phyloP scores from a whole-genome alignment of 2,329 filamentous ascomycete genomes.

The Lojkania enalia region DNA sequence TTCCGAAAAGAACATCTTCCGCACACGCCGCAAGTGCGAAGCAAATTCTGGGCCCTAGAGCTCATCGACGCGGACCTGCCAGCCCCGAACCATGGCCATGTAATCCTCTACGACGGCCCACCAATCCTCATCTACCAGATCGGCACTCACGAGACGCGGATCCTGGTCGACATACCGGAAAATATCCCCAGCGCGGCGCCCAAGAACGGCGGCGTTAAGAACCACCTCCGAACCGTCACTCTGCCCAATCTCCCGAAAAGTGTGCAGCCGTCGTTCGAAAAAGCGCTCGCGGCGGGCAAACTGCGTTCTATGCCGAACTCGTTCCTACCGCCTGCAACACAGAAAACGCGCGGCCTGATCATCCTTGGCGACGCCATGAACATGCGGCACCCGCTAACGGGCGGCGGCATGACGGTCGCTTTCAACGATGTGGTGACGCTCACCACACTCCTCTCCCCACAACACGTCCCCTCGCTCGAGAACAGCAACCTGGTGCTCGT shows the following conservation, averaged over 20 bases:
- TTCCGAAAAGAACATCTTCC: slow-evolving; percentile 81
- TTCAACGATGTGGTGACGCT: slow-evolving; percentile 89
- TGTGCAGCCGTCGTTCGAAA: slow-evolving; percentile 73
- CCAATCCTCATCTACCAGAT: slow-evolving; percentile 97
- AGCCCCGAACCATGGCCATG: slow-evolving; percentile 76
- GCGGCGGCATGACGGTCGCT: slow-evolving; percentile 96
- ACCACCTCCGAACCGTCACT: slow-evolving; percentile 78
- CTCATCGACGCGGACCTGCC: slow-evolving; percentile 85
- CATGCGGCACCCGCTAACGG: slow-evolving; percentile 98
- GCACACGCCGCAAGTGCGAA: slow-evolving; percentile 69
- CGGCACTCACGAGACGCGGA: slow-evolving; percentile 88
- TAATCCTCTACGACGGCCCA: slow-evolving; percentile 75
- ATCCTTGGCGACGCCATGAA: slow-evolving; percentile 94
- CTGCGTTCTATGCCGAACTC: slow-evolving; percentile 95
- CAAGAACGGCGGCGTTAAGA: slow-evolving; percentile 79
- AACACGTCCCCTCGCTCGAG: slow-evolving; percentile 67
- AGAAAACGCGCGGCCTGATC: slow-evolving; percentile 71
- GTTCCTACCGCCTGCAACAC: slow-evolving; percentile 80
- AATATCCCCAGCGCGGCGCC: slow-evolving; percentile 73
- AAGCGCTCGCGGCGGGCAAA: slow-evolving; percentile 74
- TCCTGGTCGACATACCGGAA: slow-evolving; percentile 83
- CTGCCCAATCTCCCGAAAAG: slow-evolving; percentile 74
- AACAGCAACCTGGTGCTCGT: slow-evolving; percentile 67
- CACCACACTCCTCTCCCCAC: slow-evolving; percentile 71
- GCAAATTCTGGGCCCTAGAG: slow-evolving; percentile 92